Percentiles rank a stretch among this genome's conserved stretches.
Conservation (phyloP, 441 rosid genomes). For the Lepidium campestre region DNA sequence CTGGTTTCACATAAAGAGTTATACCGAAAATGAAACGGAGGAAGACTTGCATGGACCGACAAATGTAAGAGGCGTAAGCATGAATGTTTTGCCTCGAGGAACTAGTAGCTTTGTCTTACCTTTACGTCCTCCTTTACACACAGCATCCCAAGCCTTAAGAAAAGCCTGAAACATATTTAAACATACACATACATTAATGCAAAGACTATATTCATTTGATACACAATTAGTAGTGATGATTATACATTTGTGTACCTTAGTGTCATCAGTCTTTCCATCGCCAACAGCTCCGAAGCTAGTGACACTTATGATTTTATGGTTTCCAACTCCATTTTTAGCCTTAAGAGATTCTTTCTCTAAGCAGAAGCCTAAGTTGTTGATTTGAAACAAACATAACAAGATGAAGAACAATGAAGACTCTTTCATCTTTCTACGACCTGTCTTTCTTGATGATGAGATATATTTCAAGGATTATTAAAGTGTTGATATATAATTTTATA, state of each 20-base stretch:
- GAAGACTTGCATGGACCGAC: constrained; percentile 30
- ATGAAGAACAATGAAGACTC: not conserved
- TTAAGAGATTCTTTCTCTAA: not conserved
- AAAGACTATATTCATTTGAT: not conserved
- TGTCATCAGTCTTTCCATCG: constrained; percentile 26
- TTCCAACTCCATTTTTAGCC: not conserved
- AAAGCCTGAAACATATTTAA: constrained; percentile 21
- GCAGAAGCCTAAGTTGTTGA: constrained; percentile 4
- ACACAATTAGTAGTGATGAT: not conserved
- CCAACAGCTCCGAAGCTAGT: constrained; percentile 27
- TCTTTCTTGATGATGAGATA: not conserved
- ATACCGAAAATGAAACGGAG: constrained; percentile 20
- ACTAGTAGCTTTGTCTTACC: constrained; percentile 3
- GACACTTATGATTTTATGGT: constrained; percentile 6
- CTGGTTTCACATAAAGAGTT: not conserved
- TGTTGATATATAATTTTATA: not conserved
- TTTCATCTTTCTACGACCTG: constrained; percentile 15
- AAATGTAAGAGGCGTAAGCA: constrained; percentile 27
- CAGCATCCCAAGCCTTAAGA: constrained; percentile 25
- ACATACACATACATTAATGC: not conserved
- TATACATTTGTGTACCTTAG: not conserved
- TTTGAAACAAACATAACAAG: constrained; percentile 19
- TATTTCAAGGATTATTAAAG: not conserved
- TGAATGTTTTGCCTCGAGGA: constrained; percentile 13
- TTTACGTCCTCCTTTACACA: constrained; percentile 9